Conservation (phyloP, 306 rosid species). For the Carpinus viminea region DNA sequence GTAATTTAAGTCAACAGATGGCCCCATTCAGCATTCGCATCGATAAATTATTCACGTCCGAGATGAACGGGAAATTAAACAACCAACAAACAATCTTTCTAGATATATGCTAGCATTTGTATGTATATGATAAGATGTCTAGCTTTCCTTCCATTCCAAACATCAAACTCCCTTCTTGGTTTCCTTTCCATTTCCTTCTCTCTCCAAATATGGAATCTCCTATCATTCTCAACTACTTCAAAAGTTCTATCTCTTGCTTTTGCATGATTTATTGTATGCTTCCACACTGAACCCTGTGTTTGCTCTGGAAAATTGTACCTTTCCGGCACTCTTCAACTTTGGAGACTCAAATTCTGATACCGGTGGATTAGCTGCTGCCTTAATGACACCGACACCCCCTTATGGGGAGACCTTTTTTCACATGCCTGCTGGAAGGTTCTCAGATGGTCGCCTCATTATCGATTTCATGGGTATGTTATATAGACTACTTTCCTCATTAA, state of each 20-base stretch:
- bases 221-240: background rate
- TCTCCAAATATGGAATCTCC: background rate
- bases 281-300: slow-evolving; percentile 4
- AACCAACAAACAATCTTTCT: too few relatives aligned
- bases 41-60: too few relatives aligned
- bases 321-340: slow-evolving; percentile 57
- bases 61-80: too few relatives aligned
- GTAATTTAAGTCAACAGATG: too few relatives aligned
- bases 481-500: background rate
- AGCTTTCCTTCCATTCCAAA: background rate
- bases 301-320: slow-evolving; percentile 27
- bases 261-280: background rate
- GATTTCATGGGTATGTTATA: slow-evolving; percentile 47
- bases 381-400: slow-evolving; percentile 22
- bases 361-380: slow-evolving; percentile 41
- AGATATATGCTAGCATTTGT: too few relatives aligned
- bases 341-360: slow-evolving; percentile 61
- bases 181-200: background rate
- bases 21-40: too few relatives aligned
- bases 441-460: slow-evolving; percentile 45
- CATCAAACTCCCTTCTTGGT: background rate
- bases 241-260: background rate
- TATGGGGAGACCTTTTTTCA: slow-evolving; percentile 54
- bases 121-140: too few relatives aligned
- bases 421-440: slow-evolving; percentile 39